Percentiles rank a stretch among this genome's conserved stretches.
These are phyloP conservation scores for Podospora sp. DNA, from an alignment of 495 filamentous ascomycete genomes.

Conservation along the genomic window DNA sequence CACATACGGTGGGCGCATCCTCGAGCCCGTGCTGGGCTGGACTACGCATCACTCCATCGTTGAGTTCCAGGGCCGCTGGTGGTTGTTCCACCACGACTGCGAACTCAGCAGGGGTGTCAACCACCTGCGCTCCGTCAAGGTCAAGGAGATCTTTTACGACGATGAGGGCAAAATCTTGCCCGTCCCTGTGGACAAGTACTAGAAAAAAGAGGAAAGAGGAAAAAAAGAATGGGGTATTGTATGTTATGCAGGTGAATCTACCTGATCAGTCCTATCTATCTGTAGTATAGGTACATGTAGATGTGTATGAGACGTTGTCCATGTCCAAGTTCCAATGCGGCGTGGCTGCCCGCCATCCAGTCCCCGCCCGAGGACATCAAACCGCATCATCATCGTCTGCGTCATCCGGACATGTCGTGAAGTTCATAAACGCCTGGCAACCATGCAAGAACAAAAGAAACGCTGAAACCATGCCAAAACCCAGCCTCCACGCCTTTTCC, in stretches of 20 bases:
- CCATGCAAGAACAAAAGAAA: conserved; percentile 5
- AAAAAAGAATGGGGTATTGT: not conserved
- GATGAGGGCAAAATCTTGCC: conserved; percentile 58
- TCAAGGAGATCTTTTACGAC: conserved; percentile 72
- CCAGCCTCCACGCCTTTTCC: not conserved
- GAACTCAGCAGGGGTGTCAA: conserved; percentile 62
- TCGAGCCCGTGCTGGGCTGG: conserved; percentile 77
- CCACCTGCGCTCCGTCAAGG: conserved; percentile 70
- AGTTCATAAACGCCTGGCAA: not conserved
- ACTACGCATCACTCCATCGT: conserved; percentile 80
- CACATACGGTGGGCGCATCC: conserved; percentile 66
- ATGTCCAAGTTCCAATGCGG: not conserved
- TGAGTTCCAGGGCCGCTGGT: conserved; percentile 70
- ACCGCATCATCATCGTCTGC: not conserved
- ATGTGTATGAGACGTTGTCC: conserved; percentile 6
- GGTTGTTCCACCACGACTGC: conserved; percentile 73
- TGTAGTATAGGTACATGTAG: not conserved
- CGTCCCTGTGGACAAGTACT: conserved; percentile 33
- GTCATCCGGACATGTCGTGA: not conserved
- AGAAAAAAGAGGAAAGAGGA: not conserved
- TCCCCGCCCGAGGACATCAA: not conserved
- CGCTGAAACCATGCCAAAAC: not conserved
- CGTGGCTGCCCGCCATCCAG: not conserved
- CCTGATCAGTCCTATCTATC: conserved; percentile 3
- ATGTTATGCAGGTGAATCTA: conserved; percentile 6